Evolutionary conservation across 1,284 basidiomycete genomes (phyloP), one percentile per base, ranked within the genome.

Genomic region (Cerrena zonata): DNA sequence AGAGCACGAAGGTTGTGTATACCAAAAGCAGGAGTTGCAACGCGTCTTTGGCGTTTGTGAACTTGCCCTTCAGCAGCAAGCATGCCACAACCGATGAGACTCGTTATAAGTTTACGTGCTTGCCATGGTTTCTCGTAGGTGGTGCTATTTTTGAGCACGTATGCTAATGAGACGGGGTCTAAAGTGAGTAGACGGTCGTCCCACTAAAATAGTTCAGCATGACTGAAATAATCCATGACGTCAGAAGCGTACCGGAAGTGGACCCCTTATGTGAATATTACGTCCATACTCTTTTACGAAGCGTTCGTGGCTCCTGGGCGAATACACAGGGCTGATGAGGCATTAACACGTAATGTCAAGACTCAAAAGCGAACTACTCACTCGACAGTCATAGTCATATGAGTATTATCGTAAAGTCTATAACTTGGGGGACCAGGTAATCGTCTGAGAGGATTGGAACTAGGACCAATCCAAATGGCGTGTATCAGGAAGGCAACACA

Each of bases 61-160:
- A 81, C 70, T 26, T 75, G 70, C 1, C 88, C 88, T 63, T 91
- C 89, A 1, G 86, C 80, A 19, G 85, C 78, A 26, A 90, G 76
- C 78, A 90, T 81, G 2, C 88, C 87, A 54, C 79, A 78, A 0
- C 89, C 88, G 56, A 91, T 87, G 52, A 91, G 75, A 53, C 73
- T 71, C n/a, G 80, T 77, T 37, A 91, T 89, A 47, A 89, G 64
- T 36, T 74, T 71, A 36, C 87, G 79, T 2, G 88, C 86, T 57
- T 84, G 82, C 82, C 80, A 86, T 13, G 89, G 88, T 58, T 91
- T 91, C 65, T 89, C 82, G 61, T 90, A 91, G 24, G 81, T 71
- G 15, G 73, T 73, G 0, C 78, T 74, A 53, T 87, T 74, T 63
- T 86, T 89, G 50, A 89, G 69, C 15, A 91, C 72, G 61, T 91